Conservation (phyloP, 169 alveolate genomes). For the Plasmodium cynomolgi region DNA sequence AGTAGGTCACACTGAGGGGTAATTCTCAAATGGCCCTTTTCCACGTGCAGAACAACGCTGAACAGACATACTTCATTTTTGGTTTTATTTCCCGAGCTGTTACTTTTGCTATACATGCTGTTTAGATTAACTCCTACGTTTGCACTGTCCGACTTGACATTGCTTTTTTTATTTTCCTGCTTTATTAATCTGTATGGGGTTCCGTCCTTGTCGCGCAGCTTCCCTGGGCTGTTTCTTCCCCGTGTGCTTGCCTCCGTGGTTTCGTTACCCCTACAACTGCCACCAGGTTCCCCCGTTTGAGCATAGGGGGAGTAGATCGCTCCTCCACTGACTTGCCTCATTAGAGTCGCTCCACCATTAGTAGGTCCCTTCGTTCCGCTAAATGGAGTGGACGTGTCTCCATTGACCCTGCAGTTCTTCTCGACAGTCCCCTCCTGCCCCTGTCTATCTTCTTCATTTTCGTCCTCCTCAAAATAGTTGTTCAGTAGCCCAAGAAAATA, state of each 20-base stretch:
- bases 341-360: background rate
- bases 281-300: background rate
- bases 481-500: constrained; percentile 9
- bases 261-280: background rate
- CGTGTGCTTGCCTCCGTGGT: background rate
- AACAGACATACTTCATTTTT: constrained; percentile 40
- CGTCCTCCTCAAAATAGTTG: constrained; percentile 7
- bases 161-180: background rate
- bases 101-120: background rate
- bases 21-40: background rate
- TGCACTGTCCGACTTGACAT: background rate
- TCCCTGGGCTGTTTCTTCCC: background rate
- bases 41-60: constrained; percentile 9
- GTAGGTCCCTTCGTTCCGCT: background rate
- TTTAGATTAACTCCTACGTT: background rate
- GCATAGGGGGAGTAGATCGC: background rate
- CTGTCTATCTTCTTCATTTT: background rate
- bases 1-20: constrained; percentile 26
- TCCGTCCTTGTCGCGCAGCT: background rate
- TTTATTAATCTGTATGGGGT: constrained; percentile 1
- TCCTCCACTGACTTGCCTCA: background rate
- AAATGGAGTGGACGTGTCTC: background rate
- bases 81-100: background rate
- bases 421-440: background rate
- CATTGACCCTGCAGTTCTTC: background rate